These are phyloP conservation scores for Novymonas esmeraldas DNA, from an alignment of 208 protist genomes.

Conservation along the genomic window DNA sequence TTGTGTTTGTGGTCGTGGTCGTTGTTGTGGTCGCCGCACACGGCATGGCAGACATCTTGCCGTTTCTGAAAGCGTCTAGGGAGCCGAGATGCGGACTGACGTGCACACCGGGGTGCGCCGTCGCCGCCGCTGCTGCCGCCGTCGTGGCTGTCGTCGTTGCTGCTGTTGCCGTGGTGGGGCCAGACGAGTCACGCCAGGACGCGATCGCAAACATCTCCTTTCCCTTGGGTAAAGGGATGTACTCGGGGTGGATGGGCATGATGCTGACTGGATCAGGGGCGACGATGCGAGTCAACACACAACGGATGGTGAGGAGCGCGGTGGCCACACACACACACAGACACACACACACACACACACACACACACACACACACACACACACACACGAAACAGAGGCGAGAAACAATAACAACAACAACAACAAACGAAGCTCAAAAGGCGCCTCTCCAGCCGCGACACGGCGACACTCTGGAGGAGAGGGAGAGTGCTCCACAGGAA, in stretches of 20 bases:
- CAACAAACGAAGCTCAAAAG: no score
- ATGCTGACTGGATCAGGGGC: no score
- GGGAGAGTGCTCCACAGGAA: no score
- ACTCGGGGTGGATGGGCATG: constrained; percentile 70
- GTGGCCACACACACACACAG: no score
- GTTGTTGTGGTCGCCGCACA: constrained; percentile 6
- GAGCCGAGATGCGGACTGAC: constrained; percentile 13
- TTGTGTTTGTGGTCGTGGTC: constrained; percentile 16
- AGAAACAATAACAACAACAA: no score
- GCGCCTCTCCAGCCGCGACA: no score
- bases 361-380: background rate
- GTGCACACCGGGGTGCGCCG: constrained; percentile 10
- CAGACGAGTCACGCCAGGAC: constrained; percentile 73
- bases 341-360: background rate
- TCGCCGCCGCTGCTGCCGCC: background rate
- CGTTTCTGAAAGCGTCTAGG: constrained; percentile 21
- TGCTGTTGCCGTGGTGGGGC: no score
- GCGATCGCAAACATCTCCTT: constrained; percentile 77
- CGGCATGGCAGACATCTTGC: background rate
- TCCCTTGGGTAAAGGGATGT: constrained; percentile 74
- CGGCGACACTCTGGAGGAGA: no score
- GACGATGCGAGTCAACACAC: no score
- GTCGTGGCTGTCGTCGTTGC: no score
- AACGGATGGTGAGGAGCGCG: no score
- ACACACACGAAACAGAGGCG: no score